phyloP scores from a whole-genome alignment of 192 early-diverging fungal species.

The Coemansia sp. region DNA sequence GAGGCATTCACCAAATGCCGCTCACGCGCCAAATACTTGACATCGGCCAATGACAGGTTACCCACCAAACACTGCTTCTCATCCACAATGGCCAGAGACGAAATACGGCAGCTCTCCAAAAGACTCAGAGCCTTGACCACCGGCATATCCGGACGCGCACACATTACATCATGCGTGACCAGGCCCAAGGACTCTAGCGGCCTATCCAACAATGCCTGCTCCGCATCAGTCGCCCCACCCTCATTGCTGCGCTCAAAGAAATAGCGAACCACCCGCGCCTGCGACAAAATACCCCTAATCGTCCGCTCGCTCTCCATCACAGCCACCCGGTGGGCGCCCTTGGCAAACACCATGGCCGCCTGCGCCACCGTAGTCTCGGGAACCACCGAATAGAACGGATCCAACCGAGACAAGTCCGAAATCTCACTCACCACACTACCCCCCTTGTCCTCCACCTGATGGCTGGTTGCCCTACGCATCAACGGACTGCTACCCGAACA shows the following conservation, averaged over 20 bases:
- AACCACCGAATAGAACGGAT: conserved; percentile 77
- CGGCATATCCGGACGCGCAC: conserved; percentile 47
- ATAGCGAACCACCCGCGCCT: conserved; percentile 63
- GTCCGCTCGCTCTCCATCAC: conserved; percentile 57
- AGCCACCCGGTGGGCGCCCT: conserved; percentile 73
- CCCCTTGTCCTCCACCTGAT: background rate
- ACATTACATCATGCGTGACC: conserved; percentile 52
- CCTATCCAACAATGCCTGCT: conserved; percentile 15
- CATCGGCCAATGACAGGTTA: conserved; percentile 33
- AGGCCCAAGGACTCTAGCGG: conserved; percentile 53
- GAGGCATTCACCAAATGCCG: conserved; percentile 50
- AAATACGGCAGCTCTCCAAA: conserved; percentile 45
- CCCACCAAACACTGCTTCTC: conserved; percentile 13
- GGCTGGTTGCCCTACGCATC: background rate
- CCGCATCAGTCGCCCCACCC: background rate
- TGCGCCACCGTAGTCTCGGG: conserved; percentile 69
- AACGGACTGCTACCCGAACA: background rate
- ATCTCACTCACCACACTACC: conserved; percentile 9
- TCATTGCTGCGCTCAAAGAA: conserved; percentile 56
- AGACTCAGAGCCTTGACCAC: conserved; percentile 63
- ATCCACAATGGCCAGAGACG: conserved; percentile 45
- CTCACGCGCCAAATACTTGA: conserved; percentile 44
- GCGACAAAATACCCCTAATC: conserved; percentile 74
- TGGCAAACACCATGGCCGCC: conserved; percentile 65
- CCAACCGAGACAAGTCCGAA: conserved; percentile 67